Evolutionary conservation across 2,329 filamentous ascomycete genomes (phyloP).

Genomic region (Zymoseptoria tritici): DNA sequence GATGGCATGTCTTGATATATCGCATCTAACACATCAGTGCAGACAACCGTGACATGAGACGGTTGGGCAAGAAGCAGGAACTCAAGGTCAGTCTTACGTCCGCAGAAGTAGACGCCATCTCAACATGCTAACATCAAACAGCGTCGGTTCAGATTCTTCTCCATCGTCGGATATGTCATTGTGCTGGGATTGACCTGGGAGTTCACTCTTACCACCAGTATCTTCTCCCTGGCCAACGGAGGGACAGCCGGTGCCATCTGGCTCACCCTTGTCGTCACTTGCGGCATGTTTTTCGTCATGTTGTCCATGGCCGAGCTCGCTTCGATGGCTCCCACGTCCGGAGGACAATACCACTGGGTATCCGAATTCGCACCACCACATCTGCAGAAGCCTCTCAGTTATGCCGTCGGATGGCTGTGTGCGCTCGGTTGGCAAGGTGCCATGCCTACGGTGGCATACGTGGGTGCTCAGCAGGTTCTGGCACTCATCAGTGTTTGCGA

Average conservation of each 20-base stretch:
- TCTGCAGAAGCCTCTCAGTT: conserved; percentile 51
- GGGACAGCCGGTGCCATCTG: conserved; percentile 49
- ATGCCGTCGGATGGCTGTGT: conserved; percentile 39
- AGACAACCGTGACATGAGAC: conserved; percentile 18
- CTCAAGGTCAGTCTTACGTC: conserved; percentile 8
- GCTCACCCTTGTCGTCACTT: conserved; percentile 29
- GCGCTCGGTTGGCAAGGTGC: conserved; percentile 27
- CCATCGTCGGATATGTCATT: conserved; percentile 24
- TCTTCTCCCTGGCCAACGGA: conserved; percentile 36
- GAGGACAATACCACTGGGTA: conserved; percentile 39
- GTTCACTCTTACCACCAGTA: conserved; percentile 15
- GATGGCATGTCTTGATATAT: background rate
- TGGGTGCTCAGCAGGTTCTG: conserved; percentile 23
- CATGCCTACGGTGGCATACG: conserved; percentile 23
- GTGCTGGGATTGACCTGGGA: conserved; percentile 24
- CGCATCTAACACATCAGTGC: background rate
- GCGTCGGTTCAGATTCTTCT: conserved; percentile 25
- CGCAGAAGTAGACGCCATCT: background rate
- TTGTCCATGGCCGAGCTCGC: conserved; percentile 45
- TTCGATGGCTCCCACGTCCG: conserved; percentile 49
- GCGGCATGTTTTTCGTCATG: conserved; percentile 23
- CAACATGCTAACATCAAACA: conserved; percentile 8
- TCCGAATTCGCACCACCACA: conserved; percentile 42
- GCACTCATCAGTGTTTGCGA: conserved; percentile 23
- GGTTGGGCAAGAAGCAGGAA: conserved; percentile 21